Evolutionary conservation across 2,329 filamentous ascomycete genomes (phyloP).

Genomic region (Xylariomycetidae sp.): DNA sequence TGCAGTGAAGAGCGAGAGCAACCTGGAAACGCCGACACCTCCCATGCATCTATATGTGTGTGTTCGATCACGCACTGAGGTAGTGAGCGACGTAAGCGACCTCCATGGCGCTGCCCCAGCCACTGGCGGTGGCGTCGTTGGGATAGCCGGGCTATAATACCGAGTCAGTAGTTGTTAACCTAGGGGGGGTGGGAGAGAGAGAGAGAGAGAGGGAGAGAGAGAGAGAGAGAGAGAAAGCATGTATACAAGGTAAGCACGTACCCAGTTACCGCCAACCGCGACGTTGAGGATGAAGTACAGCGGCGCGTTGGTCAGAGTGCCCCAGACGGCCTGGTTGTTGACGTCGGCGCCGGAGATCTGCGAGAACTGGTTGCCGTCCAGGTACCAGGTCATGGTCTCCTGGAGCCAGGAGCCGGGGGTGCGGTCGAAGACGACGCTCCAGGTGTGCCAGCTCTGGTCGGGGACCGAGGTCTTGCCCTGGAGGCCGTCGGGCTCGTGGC

Average conservation of each 20-base stretch:
- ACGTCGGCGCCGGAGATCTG: slow-evolving; percentile 36
- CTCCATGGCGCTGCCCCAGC: slow-evolving; percentile 45
- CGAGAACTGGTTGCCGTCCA: slow-evolving; percentile 39
- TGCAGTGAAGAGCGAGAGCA: too few relatives aligned
- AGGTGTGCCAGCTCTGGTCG: slow-evolving; percentile 42
- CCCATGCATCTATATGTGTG: too few relatives aligned
- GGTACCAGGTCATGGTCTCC: slow-evolving; percentile 43
- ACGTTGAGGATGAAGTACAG: slow-evolving; percentile 43
- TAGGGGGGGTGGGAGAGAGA: neutral
- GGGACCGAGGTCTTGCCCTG: slow-evolving; percentile 31
- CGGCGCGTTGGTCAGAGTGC: slow-evolving; percentile 34
- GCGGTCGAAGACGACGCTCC: slow-evolving; percentile 42
- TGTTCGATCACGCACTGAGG: too few relatives aligned
- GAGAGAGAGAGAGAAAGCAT: neutral
- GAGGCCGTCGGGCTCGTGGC: slow-evolving; percentile 41
- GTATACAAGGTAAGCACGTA: slow-evolving; percentile 24
- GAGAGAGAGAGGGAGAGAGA: too few relatives aligned
- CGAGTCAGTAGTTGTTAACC: neutral
- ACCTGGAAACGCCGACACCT: too few relatives aligned
- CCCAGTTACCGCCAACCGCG: slow-evolving; percentile 38
- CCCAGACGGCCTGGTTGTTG: slow-evolving; percentile 36
- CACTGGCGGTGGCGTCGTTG: slow-evolving; percentile 37
- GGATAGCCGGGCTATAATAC: slow-evolving; percentile 40
- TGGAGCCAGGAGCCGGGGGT: slow-evolving; percentile 35
- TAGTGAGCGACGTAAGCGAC: slow-evolving; percentile 42